Evolutionary conservation across 805 yeast genomes (phyloP), one percentile per base, ranked within the genome.

Genomic region (Nakazawaea wickerhamii): DNA sequence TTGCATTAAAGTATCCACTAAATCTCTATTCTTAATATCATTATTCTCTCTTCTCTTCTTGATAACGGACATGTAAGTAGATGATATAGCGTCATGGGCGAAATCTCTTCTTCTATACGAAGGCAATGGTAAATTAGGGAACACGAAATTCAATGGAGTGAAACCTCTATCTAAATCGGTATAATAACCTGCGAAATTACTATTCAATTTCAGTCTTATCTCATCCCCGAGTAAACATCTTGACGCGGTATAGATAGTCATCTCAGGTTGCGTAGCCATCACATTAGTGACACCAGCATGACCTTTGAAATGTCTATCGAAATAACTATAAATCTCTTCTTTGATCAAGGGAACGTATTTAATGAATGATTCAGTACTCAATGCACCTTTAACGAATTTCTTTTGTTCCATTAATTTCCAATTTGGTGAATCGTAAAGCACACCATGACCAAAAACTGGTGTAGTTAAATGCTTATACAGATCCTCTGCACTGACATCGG

Each of bases 391-490:
- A 50, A 91, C 95, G 58, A 93, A 93, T 70, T 89, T 93, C 78
- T 93, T 93, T 67, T 93, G 99, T 62, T 93, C 99, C 99, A 93
- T 93, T 56, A 93, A 76, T 52, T 89, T 79, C 56, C 79, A 67
- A 68, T 93, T 93, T 48, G 99, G 88, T 65, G 97, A 91, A 67
- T 93, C 99, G 61, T 93, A 93, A 40, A 93, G 84, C 41, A 93
- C 99, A 56, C 98, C 99, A 57, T 89, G 80, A 55, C 99, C 99
- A 54, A 93, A 93, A n/a, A 89, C 96, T 13, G 99, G 99, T n/a
- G 98, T 91, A 14, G 99, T 93, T 64, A 93, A 73, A 61, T 90
- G 96, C 48, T 82, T 74, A 69, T 93, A 93, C 30, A 98, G 98
- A 34, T 85, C 97, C 62, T 93, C 98, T 36, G 99, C 99, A 38